phyloP scores from a whole-genome alignment of 768 basidiomycete genomes.

The Russula olivacea region DNA sequence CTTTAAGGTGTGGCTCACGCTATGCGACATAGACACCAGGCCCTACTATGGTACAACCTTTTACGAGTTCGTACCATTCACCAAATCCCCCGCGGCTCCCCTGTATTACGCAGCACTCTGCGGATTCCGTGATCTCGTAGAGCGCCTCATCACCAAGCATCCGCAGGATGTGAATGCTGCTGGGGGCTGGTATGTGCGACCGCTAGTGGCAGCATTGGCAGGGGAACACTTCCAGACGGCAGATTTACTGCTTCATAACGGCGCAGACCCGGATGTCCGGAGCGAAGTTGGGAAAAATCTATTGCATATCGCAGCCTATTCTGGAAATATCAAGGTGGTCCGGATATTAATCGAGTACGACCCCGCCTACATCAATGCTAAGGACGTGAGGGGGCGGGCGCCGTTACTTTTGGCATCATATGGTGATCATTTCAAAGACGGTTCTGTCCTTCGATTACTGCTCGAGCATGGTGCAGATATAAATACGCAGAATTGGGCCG shows the following conservation, averaged over 20 bases:
- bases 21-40: neutral
- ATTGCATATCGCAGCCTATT: neutral
- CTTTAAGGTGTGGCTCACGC: neutral
- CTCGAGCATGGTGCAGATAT: neutral
- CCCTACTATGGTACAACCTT: neutral
- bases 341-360: neutral
- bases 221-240: neutral
- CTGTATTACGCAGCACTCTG: neutral
- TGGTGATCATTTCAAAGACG: neutral
- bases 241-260: neutral
- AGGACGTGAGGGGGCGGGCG: fast-evolving
- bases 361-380: neutral
- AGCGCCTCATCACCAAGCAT: neutral
- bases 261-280: neutral
- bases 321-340: neutral
- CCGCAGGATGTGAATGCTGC: neutral
- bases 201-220: neutral
- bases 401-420: neutral
- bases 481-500: neutral
- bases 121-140: neutral
- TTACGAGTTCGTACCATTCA: neutral
- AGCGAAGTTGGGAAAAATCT: fast-evolving
- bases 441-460: neutral
- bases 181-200: neutral
- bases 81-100: neutral